Evolutionary conservation across 139 green algal species (phyloP), one percentile per base, ranked within the genome.

Genomic region (Chlorella sp.): DNA sequence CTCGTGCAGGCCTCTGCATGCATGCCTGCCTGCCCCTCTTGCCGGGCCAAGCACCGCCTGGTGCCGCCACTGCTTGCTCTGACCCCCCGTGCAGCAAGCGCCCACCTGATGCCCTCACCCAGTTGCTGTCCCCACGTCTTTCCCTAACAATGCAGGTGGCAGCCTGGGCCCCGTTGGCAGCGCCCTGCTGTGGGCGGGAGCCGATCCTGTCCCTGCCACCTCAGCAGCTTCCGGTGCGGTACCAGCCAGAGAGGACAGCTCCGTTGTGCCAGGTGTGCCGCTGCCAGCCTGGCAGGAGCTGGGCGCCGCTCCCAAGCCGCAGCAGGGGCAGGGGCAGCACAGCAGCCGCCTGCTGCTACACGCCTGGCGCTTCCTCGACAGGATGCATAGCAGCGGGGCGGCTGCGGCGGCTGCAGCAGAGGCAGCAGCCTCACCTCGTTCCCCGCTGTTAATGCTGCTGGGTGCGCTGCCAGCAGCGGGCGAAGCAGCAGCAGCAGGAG

Each of bases 351-450:
- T 89, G 32, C 48, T 75, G 42, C 32, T 39, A 71, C n/a, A 73
- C 18, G 85, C 69, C n/a, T 89, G 85, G 85, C 42, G 34, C 22
- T 83, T 83, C 71, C 85, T 89, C 1, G 71, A 71, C 42, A 24
- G 42, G 14, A 0, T 89, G 71, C 42, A 83, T 15, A 76, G 32
- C 85, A 89, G 85, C 48, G 69, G 85, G 9, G 53, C 71, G 14
- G 85, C 71, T 15, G 85, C 85, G 18, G 85, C 85, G 0, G 85
- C 85, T 0, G 42, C 85, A 37, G 85, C 42, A 53, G 53, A 48
- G n/a, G 71, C n/a, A 0, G 75, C 28, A 0, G 75, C 28, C 19
- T 73, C 39, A 18, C 68, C 64, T 0, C 32, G 36, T 11, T 77
- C 61, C 0, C 36, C 61, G 0, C 36, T 42, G 11, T 34, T 61